phyloP scores from a whole-genome alignment of 345 rosid genomes.

The Chamaenerion angustifolium region DNA sequence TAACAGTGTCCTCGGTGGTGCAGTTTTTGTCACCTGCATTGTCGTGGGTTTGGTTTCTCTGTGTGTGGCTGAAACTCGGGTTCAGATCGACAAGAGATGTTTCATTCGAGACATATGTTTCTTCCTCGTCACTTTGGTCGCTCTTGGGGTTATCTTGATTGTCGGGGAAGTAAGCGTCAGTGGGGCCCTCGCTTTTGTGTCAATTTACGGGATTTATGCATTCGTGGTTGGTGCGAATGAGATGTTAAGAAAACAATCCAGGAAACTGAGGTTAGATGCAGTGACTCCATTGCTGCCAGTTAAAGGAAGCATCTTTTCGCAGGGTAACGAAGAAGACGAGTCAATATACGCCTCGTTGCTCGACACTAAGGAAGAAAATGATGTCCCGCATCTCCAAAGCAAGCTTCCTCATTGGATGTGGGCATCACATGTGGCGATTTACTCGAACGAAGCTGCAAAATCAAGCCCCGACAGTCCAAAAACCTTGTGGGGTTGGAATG shows the following conservation, averaged over 20 bases:
- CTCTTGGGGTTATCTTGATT: constrained; percentile 40
- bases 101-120: constrained; percentile 73
- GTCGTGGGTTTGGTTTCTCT: constrained; percentile 75
- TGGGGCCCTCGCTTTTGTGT: constrained; percentile 55
- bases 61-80: constrained; percentile 46
- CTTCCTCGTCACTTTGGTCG: constrained; percentile 48
- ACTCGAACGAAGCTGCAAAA: constrained; percentile 17
- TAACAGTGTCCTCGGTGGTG: constrained; percentile 86
- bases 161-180: constrained; percentile 54
- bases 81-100: constrained; percentile 62
- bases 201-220: constrained; percentile 57
- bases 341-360: constrained; percentile 21
- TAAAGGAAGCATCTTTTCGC: constrained; percentile 16
- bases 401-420: constrained; percentile 43
- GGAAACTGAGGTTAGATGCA: constrained; percentile 22
- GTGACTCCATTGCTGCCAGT: constrained; percentile 28
- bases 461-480: constrained; percentile 17
- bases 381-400: constrained; percentile 23
- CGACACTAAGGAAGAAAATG: constrained; percentile 15
- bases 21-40: constrained; percentile 70
- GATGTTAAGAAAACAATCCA: constrained; percentile 54
- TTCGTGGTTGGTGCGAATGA: constrained; percentile 67
- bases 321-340: constrained; percentile 20
- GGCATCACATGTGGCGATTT: constrained; percentile 36
- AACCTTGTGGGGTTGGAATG: constrained; percentile 37